Evolutionary conservation across 73 alveolate species (phyloP).

Genomic region (Uronychia setigera): DNA sequence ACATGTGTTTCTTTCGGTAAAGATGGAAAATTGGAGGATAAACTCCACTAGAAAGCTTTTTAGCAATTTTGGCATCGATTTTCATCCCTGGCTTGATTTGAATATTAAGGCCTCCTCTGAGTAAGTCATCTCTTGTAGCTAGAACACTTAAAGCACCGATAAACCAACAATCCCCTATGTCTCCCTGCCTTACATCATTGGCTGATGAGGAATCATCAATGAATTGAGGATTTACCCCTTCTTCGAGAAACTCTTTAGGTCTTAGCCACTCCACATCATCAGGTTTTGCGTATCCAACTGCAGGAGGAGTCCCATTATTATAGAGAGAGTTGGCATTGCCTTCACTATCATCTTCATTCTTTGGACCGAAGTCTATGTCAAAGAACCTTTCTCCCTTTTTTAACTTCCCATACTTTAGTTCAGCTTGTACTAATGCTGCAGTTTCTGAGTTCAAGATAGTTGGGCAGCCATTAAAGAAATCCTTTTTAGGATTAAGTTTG

Average conservation of each 20-base stretch:
- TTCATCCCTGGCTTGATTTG: slow-evolving; percentile 62
- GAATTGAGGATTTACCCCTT: slow-evolving; percentile 38
- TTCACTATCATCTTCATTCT: slow-evolving; percentile 68
- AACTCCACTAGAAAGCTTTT: slow-evolving; percentile 87
- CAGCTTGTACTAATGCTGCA: slow-evolving; percentile 87
- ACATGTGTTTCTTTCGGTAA: slow-evolving; percentile 90
- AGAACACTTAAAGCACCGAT: slow-evolving; percentile 98
- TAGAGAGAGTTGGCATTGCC: slow-evolving; percentile 79
- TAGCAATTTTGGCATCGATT: slow-evolving; percentile 70
- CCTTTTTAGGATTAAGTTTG: slow-evolving; percentile 11
- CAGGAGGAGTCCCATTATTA: slow-evolving; percentile 67
- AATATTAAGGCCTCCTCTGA: slow-evolving; percentile 80
- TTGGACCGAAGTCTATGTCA: slow-evolving; percentile 96
- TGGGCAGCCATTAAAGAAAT: slow-evolving; percentile 25
- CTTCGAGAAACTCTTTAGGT: slow-evolving; percentile 78
- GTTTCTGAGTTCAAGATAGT: slow-evolving; percentile 86
- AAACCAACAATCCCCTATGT: slow-evolving; percentile 99
- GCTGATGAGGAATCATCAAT: slow-evolving; percentile 88
- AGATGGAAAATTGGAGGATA: slow-evolving; percentile 97
- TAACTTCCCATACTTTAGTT: slow-evolving; percentile 45
- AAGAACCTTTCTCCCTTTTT: slow-evolving; percentile 46
- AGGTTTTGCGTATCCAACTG: slow-evolving; percentile 84
- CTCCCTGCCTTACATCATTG: slow-evolving; percentile 96
- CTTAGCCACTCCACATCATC: slow-evolving; percentile 90
- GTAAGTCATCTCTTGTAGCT: slow-evolving; percentile 94